Percentiles rank a stretch among this genome's conserved stretches.
These are phyloP conservation scores for Colletotrichum trifolii DNA, from an alignment of 2,329 filamentous ascomycete genomes.

Conservation along the genomic window DNA sequence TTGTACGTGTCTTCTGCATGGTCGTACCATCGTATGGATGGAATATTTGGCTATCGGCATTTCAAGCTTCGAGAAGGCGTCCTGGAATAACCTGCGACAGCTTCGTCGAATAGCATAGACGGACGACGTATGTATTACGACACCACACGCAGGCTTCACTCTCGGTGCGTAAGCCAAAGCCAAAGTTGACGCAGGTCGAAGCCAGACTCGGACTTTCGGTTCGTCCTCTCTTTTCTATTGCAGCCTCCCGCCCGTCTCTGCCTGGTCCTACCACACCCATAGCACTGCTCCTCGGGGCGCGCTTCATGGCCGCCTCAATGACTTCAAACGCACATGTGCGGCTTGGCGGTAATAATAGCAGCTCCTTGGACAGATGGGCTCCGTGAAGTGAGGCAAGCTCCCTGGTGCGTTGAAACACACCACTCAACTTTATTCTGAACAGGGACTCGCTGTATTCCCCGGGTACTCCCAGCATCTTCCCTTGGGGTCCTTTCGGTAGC, in stretches of 20 bases:
- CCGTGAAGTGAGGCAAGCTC: slow-evolving; percentile 16
- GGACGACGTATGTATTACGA: slow-evolving; percentile 11
- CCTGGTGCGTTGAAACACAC: slow-evolving; percentile 27
- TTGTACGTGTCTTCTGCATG: no score
- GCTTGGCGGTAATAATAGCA: slow-evolving; percentile 18
- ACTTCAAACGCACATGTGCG: slow-evolving; percentile 12
- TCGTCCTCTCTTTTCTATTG: slow-evolving; percentile 26
- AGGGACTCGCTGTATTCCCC: slow-evolving; percentile 28
- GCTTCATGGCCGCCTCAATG: neutral
- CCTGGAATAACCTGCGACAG: neutral
- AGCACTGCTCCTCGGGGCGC: neutral
- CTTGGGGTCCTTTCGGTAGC: slow-evolving; percentile 19
- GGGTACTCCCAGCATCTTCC: slow-evolving; percentile 27
- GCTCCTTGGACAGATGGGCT: neutral
- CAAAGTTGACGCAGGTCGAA: neutral
- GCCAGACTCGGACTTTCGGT: slow-evolving; percentile 18
- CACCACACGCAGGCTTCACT: neutral
- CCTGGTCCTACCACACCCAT: neutral
- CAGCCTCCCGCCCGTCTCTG: slow-evolving; percentile 5
- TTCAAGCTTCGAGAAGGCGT: slow-evolving; percentile 24
- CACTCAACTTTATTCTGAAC: slow-evolving; percentile 33
- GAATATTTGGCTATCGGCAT: neutral
- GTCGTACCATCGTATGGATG: no score
- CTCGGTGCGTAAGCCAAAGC: neutral
- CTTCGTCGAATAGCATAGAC: neutral